Conservation (phyloP, 371 early-diverging fungal species). For the Hamiltosporidium tvaerminnensis region DNA sequence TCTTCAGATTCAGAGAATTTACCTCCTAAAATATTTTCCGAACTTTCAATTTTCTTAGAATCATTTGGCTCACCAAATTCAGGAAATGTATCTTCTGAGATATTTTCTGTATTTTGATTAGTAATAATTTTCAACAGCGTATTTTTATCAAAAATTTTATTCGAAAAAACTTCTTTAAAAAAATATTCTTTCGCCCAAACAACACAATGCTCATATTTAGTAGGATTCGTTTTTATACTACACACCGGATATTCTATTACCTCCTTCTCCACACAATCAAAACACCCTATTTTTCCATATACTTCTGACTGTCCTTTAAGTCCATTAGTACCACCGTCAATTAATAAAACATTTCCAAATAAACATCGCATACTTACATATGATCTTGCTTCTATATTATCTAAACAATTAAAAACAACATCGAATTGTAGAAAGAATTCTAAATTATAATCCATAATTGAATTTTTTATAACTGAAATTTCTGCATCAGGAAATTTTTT, state of each 20-base stretch:
- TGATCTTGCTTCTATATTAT: slow-evolving; percentile 42
- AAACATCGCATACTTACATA: slow-evolving; percentile 41
- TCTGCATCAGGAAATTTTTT: background rate
- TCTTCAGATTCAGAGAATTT: too few species aligned
- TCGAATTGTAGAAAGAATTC: slow-evolving; percentile 40
- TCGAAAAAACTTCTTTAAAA: background rate
- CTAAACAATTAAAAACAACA: slow-evolving; percentile 46
- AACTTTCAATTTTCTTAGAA: too few species aligned
- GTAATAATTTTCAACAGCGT: too few species aligned
- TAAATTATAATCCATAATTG: slow-evolving; percentile 7
- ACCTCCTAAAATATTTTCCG: too few species aligned
- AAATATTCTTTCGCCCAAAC: background rate
- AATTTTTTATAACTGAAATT: background rate
- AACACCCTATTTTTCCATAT: slow-evolving; percentile 35
- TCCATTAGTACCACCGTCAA: slow-evolving; percentile 51
- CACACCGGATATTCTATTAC: slow-evolving; percentile 71
- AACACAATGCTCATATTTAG: slow-evolving; percentile 74
- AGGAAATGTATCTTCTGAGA: too few species aligned
- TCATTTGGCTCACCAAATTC: too few species aligned
- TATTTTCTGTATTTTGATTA: too few species aligned
- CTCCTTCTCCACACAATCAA: slow-evolving; percentile 30
- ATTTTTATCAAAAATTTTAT: too few species aligned
- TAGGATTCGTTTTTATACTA: slow-evolving; percentile 97
- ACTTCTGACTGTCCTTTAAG: slow-evolving; percentile 42
- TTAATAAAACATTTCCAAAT: slow-evolving; percentile 13